Evolutionary conservation across 768 basidiomycete species (phyloP).

Genomic region (Leccinum rimulosum): DNA sequence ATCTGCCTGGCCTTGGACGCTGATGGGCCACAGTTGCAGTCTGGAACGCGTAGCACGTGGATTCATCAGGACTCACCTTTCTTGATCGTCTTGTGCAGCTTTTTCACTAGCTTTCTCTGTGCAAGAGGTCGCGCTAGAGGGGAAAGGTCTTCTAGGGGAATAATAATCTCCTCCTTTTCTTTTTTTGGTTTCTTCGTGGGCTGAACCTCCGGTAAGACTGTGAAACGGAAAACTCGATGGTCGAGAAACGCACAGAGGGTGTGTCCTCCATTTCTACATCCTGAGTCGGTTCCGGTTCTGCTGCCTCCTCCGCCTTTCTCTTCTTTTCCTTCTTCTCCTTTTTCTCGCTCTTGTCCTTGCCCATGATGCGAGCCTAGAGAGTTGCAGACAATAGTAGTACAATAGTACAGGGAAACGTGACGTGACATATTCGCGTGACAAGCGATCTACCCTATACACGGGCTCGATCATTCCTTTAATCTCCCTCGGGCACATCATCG

Average conservation of each 20-base stretch:
- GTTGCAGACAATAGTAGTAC: background rate
- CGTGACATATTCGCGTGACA: slow-evolving; percentile 21
- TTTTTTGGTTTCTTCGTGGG: slow-evolving; percentile 60
- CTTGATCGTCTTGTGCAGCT: slow-evolving; percentile 92
- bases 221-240: slow-evolving; percentile 29
- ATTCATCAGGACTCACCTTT: slow-evolving; percentile 50
- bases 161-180: slow-evolving; percentile 57
- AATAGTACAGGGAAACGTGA: slow-evolving; percentile 10
- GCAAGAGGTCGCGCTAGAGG: slow-evolving; percentile 95
- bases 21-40: slow-evolving; percentile 28
- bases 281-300: slow-evolving; percentile 23
- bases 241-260: slow-evolving; percentile 28
- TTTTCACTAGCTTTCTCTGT: slow-evolving; percentile 90
- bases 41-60: background rate
- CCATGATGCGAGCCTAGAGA: slow-evolving; percentile 38
- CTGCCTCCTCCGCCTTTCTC: slow-evolving; percentile 43
- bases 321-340: slow-evolving; percentile 77
- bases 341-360: slow-evolving; percentile 75
- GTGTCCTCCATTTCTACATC: slow-evolving; percentile 50
- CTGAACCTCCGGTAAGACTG: slow-evolving; percentile 22
- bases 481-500: slow-evolving; percentile 25
- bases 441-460: background rate
- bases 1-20: slow-evolving; percentile 94
- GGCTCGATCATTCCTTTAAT: slow-evolving; percentile 21
- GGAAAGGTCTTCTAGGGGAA: slow-evolving; percentile 79